Conservation (phyloP, 2,329 filamentous ascomycete genomes). For the Pseudogymnoascus sp. region DNA sequence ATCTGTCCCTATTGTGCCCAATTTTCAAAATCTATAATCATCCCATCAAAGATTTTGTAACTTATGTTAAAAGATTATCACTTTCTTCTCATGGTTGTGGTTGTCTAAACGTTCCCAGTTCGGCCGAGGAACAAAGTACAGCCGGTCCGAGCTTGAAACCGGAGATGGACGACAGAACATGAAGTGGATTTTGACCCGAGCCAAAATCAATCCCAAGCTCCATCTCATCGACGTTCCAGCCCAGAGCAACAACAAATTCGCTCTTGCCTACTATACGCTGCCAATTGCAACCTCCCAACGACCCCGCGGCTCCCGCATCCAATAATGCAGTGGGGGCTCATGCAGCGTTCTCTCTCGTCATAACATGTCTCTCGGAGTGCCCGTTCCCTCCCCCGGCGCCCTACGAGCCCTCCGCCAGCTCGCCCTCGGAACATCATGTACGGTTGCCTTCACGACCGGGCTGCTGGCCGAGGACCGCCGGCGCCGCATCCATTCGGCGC, state of each 20-base stretch:
- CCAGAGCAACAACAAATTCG: neutral
- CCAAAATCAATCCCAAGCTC: neutral
- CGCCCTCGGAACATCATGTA: conserved; percentile 49
- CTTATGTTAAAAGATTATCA: neutral
- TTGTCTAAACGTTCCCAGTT: neutral
- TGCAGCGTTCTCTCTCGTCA: neutral
- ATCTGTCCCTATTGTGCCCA: neutral
- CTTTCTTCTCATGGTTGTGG: neutral
- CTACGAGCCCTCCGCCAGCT: conserved; percentile 47
- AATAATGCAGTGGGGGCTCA: neutral
- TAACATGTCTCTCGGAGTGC: conserved; percentile 38
- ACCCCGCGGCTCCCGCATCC: neutral
- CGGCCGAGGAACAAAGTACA: neutral
- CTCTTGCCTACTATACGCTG: neutral
- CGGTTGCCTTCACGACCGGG: conserved; percentile 34
- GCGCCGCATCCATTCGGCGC: conserved; percentile 43
- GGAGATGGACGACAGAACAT: conserved; percentile 4
- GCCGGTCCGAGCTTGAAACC: neutral
- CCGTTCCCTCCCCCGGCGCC: conserved; percentile 46
- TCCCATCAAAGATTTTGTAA: too few relatives aligned
- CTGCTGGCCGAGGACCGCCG: conserved; percentile 48
- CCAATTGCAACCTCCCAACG: neutral
- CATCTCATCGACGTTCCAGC: neutral
- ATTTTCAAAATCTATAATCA: neutral
- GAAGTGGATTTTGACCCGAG: neutral